Evolutionary conservation across 75 land plant species (phyloP), one percentile per base, ranked within the genome.

Genomic region (Selaginella moellendorffii): DNA sequence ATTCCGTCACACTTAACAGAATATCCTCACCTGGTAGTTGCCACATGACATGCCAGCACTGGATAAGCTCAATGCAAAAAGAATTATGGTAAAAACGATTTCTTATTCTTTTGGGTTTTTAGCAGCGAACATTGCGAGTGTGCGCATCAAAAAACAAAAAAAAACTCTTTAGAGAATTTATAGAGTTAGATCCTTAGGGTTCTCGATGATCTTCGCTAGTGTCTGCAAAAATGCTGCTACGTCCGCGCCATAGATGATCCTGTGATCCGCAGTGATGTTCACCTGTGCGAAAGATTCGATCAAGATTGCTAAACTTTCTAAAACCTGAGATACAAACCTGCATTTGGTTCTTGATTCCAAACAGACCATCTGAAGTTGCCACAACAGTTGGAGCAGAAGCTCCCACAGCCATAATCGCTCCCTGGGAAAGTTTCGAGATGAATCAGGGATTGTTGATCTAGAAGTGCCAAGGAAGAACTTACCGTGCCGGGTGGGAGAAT

Each of bases 221-320:
- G 97, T 90, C 65, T 90, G 85, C 36, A 90, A 82, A 71, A 90
- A 90, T 18, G 85, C 85, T 27, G 97, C 97, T 74, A 90, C 64
- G 61, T 90, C 97, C 31, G 93, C 97, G 59, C 97, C 97, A 68
- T 90, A 90, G 31, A 90, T 74, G 31, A 90, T 82, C 28, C 97
- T 76, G 65, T 90, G 97, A 68, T 90, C 97, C 36, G 97, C 97
- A 17, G 97, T 90, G 5, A 90, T 88, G 80, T 90, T 90, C 63
- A 90, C 97, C 97, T 90, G 83, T n/a, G n/a, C n/a, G n/a, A n/a
- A n/a, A n/a, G n/a, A n/a, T n/a, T n/a, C n/a, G n/a, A n/a, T n/a
- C n/a, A n/a, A n/a, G n/a, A n/a, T n/a, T n/a, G n/a, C n/a, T n/a
- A n/a, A n/a, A n/a, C n/a, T n/a, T n/a, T n/a, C n/a, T n/a, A n/a